Conservation (phyloP, 2,329 filamentous ascomycete genomes). For the Fusarium sp. region DNA sequence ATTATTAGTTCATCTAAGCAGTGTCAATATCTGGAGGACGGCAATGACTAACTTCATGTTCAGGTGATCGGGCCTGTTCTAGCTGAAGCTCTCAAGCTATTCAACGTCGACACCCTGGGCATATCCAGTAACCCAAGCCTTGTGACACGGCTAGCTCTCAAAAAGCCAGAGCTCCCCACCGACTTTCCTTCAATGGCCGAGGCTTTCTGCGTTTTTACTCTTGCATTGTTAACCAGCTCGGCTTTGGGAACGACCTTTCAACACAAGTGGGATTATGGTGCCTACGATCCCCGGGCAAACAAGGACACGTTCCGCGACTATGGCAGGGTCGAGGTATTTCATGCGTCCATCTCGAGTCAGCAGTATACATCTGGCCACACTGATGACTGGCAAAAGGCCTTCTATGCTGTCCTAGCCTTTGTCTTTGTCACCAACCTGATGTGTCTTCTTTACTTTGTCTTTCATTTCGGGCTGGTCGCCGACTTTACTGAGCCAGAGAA, state of each 20-base stretch:
- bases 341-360: background rate
- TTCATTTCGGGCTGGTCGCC: background rate
- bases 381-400: background rate
- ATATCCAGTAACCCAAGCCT: background rate
- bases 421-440: background rate
- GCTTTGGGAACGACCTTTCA: background rate
- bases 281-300: background rate
- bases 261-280: background rate
- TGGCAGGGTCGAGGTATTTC: background rate
- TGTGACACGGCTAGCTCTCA: background rate
- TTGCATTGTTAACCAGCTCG: background rate
- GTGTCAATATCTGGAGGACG: background rate
- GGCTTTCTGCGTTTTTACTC: background rate
- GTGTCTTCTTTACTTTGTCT: background rate
- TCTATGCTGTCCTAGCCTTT: background rate
- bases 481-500: background rate
- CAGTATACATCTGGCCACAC: background rate
- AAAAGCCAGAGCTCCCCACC: background rate
- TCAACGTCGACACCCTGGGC: background rate
- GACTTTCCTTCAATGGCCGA: background rate
- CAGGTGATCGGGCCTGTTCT: background rate
- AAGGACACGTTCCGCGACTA: background rate
- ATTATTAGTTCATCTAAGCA: background rate
- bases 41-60: background rate
- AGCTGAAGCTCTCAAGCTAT: background rate